These are phyloP conservation scores for Cnidoscolus chayamansa DNA, from an alignment of 441 rosid genomes.

Conservation along the genomic window DNA sequence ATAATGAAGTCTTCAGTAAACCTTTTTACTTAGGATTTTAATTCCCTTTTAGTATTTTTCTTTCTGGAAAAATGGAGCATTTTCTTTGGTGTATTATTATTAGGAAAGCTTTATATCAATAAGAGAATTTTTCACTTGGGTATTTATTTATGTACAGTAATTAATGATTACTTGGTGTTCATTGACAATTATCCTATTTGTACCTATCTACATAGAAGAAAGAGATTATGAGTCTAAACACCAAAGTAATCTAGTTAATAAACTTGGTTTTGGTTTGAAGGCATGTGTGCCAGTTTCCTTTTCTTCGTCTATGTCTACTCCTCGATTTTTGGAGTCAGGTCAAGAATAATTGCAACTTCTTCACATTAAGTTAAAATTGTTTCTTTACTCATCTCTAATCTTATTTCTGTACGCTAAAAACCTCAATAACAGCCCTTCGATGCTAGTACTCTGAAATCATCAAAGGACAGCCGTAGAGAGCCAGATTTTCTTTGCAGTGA, in stretches of 20 bases:
- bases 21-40: no score
- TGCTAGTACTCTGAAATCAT: neutral
- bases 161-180: neutral
- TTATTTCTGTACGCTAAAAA: neutral
- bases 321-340: neutral
- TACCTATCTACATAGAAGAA: neutral
- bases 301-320: neutral
- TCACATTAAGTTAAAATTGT: neutral
- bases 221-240: neutral
- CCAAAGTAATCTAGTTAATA: no score
- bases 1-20: no score
- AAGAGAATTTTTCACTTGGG: no score
- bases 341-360: neutral
- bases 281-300: neutral
- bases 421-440: neutral
- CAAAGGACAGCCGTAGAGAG: neutral
- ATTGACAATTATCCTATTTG: neutral
- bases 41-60: no score
- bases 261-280: neutral
- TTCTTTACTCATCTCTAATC: neutral
- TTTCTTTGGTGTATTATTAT: no score
- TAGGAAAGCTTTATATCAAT: neutral
- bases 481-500: neutral
- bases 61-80: no score
- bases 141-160: neutral